These are phyloP conservation scores for Globisporangium orthogonon DNA, from an alignment of 352 stramenopile species.

Conservation along the genomic window DNA sequence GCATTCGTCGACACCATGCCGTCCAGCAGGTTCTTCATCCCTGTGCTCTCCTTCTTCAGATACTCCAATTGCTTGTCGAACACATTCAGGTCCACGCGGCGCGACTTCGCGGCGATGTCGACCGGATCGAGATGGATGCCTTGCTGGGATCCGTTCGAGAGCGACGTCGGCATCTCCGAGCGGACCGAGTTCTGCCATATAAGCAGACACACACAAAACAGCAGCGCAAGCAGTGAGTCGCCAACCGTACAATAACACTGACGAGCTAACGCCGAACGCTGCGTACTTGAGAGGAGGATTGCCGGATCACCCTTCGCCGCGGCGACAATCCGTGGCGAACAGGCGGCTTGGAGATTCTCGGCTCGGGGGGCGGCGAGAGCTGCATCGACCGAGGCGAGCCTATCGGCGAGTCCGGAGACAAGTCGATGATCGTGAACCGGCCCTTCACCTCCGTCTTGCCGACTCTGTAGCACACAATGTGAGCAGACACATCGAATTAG, in stretches of 20 bases:
- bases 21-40: conserved; percentile 62
- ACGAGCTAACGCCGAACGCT: not conserved
- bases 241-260: not conserved
- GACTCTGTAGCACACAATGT: conserved; percentile 19
- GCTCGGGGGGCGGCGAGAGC: conserved; percentile 3
- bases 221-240: not conserved
- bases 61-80: conserved; percentile 66
- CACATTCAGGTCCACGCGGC: conserved; percentile 35
- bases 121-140: conserved; percentile 8
- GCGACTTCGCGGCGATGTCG: conserved; percentile 13
- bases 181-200: conserved; percentile 16
- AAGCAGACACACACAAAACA: not conserved
- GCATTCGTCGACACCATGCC: conserved; percentile 70
- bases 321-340: conserved; percentile 20
- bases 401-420: conserved; percentile 55
- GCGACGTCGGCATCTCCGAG: conserved; percentile 9
- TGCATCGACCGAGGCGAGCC: conserved; percentile 10
- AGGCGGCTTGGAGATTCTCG: conserved; percentile 8
- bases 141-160: conserved; percentile 4
- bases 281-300: conserved; percentile 5
- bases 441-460: conserved; percentile 67
- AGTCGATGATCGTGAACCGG: conserved; percentile 78
- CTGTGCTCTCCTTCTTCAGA: conserved; percentile 54
- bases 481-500: no score
- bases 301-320: conserved; percentile 9